Evolutionary conservation across 352 stramenopile species (phyloP), one percentile per base, ranked within the genome.

Genomic region (Pythium guiyangense): DNA sequence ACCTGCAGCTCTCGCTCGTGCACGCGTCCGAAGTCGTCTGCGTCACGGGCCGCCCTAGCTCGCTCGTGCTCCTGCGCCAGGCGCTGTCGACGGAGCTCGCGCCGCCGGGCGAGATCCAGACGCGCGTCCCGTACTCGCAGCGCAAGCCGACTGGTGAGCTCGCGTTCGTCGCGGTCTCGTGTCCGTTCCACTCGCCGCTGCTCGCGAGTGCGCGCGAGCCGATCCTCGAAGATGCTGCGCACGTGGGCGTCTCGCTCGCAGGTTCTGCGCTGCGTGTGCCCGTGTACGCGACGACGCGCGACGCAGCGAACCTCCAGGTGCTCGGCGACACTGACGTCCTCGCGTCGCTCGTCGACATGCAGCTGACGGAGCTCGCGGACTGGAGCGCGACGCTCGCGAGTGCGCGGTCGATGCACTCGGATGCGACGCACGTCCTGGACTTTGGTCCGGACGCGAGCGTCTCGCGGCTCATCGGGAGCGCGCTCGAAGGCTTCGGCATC

Each of bases 141-240:
- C 77, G 87, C 57, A 93, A 94, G 67, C 82, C 84, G 12, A 63
- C 64, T 4, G 84, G 81, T 0, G 69, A 62, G n/a, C 57, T 86
- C 12, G 65, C 54, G 10, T 92, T 90, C 47, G 26, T 96, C 26
- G 46, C 55, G 4, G 63, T 94, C 2, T 90, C 82, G 42, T 77
- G 76, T 25, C 76, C 85, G 2, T 96, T 96, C 73, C 87, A 96
- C 63, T 90, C 78, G 55, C 54, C 57, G 9, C 46, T 89, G 48
- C 55, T 92, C 26, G 56, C 34, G 42, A 49, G 65, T 1, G 81
- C 80, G 8, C 76, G 77, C 40, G 52, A 59, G 4, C 60, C 64
- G 53, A 73, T 94, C 45, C 8, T 87, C 10, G 42, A 57, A 11
- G 81, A 92, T 49, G 42, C 6, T 46, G 42, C 42, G 17, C 18